Base-by-base conservation (phyloP, 1,284 basidiomycete species). In the Cryptococcus sp. region DNA sequence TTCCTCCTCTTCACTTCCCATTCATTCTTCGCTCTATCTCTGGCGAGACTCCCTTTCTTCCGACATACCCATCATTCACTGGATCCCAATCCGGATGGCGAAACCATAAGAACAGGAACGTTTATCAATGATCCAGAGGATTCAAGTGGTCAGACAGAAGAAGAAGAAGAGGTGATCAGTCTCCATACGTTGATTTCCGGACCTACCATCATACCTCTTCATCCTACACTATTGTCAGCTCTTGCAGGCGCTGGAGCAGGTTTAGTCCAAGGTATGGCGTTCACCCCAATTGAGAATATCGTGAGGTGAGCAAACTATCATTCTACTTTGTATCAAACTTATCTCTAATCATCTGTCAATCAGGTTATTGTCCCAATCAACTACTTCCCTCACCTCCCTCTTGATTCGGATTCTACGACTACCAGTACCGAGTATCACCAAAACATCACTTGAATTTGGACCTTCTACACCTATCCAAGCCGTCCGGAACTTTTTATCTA, bases 251-350 rank as follows among this genome's bases (percentile, higher is more conserved):
- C 68, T 0, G 71, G 70, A 1, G 75, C 75, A 0, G 75, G 75
- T 4, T 46, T 73, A 4, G 63, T 76, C 2, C 74, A 77, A 49
- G 75, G 73, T 2, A 46, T 71, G 14, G 70, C 72, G 0, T 77
- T 77, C 51, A 75, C 75, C 0, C 75, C 75, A 1, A 70, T 77
- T 7, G 75, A 77, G 57, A 77, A 77, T 59, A 61, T 75, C 11
- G 74, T 77, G 37, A 56, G 66, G 68, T 74, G 43, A 58, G 70
- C 58, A 45, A 13, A 13, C 11, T 31, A 14, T 14, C 23, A 23
- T 23, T 23, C 23, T 23, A 23, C 23, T 23, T 23, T 23, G 23
- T 23, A 23, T 23, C 23, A 23, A 23, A 23, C 23, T 23, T 23
- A 23, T 23, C 23, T 23, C 23, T 23, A 23, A 23, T 23, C 23